Percentiles rank a stretch among this genome's conserved stretches.
phyloP scores from a whole-genome alignment of 2,329 filamentous ascomycete genomes.

The Huntiella savannae region DNA sequence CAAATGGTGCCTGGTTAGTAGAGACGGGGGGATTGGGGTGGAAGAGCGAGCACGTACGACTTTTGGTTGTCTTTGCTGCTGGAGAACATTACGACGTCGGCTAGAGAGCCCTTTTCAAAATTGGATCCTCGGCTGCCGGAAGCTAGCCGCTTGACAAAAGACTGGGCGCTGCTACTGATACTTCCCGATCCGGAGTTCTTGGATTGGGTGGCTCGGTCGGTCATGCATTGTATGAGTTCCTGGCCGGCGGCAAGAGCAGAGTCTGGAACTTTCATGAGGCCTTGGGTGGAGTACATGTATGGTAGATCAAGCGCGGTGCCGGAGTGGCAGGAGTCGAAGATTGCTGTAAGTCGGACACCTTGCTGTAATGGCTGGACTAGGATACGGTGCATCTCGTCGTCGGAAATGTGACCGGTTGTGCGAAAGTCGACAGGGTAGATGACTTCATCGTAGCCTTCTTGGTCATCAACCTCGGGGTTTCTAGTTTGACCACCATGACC shows the following conservation, averaged over 20 bases:
- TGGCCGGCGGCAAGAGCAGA: slow-evolving; percentile 49
- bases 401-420: slow-evolving; percentile 61
- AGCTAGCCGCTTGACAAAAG: slow-evolving; percentile 36
- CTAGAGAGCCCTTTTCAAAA: slow-evolving; percentile 84
- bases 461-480: slow-evolving; percentile 61
- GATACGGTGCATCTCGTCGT: slow-evolving; percentile 65
- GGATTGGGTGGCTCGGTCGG: slow-evolving; percentile 24
- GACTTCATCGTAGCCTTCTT: slow-evolving; percentile 66
- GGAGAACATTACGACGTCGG: slow-evolving; percentile 94
- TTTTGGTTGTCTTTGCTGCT: slow-evolving; percentile 95
- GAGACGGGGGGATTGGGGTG: neutral
- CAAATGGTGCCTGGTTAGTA: neutral
- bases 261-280: slow-evolving; percentile 49
- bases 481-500: slow-evolving; percentile 68
- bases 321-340: slow-evolving; percentile 49
- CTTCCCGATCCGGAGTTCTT: neutral
- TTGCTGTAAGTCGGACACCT: slow-evolving; percentile 41
- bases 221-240: slow-evolving; percentile 39
- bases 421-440: slow-evolving; percentile 72
- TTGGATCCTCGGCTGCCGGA: slow-evolving; percentile 27
- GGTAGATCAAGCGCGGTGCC: slow-evolving; percentile 47
- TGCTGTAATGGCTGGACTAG: slow-evolving; percentile 40
- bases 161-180: slow-evolving; percentile 48
- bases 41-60: slow-evolving; percentile 40
- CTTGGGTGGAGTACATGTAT: slow-evolving; percentile 51